Conservation (phyloP, 1,139 yeast species). For the Eremothecium gossypii region DNA sequence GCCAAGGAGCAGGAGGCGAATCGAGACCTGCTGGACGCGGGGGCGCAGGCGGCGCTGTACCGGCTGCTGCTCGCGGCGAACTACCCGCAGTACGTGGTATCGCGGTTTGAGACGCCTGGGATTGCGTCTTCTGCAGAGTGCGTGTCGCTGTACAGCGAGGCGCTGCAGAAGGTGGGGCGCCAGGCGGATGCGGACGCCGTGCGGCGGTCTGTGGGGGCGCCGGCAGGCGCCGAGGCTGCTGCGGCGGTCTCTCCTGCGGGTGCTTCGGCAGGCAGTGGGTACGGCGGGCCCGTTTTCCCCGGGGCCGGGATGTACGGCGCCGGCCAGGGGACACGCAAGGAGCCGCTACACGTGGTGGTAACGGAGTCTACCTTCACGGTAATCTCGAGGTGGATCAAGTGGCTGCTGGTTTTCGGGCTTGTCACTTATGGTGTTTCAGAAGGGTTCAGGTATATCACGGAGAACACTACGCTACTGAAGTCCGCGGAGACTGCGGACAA, state of each 20-base stretch:
- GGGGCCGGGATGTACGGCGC: constrained; percentile 30
- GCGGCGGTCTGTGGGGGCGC: constrained; percentile 27
- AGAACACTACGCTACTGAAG: constrained; percentile 75
- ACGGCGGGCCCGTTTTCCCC: constrained; percentile 12
- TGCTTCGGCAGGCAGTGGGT: neutral
- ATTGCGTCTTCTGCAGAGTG: constrained; percentile 76
- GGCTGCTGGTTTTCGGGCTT: constrained; percentile 76
- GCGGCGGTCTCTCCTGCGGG: constrained; percentile 12
- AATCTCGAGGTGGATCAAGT: constrained; percentile 78
- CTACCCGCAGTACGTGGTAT: constrained; percentile 88
- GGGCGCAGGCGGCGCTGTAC: constrained; percentile 75
- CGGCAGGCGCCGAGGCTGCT: constrained; percentile 28
- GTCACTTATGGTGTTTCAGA: constrained; percentile 64
- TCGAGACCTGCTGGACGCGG: constrained; percentile 54
- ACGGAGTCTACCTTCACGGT: constrained; percentile 74
- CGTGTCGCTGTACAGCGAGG: constrained; percentile 66
- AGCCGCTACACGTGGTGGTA: constrained; percentile 85
- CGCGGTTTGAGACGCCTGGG: constrained; percentile 86
- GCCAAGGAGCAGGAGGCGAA: constrained; percentile 79
- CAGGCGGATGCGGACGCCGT: constrained; percentile 59
- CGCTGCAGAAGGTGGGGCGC: constrained; percentile 69
- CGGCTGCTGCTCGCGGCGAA: constrained; percentile 59
- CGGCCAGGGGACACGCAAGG: constrained; percentile 36
- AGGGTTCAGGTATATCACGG: constrained; percentile 70
- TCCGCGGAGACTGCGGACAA: constrained; percentile 67